Evolutionary conservation across 164 flowering plant genomes (phyloP).

Genomic region (Chloranthus sessilifolius): DNA sequence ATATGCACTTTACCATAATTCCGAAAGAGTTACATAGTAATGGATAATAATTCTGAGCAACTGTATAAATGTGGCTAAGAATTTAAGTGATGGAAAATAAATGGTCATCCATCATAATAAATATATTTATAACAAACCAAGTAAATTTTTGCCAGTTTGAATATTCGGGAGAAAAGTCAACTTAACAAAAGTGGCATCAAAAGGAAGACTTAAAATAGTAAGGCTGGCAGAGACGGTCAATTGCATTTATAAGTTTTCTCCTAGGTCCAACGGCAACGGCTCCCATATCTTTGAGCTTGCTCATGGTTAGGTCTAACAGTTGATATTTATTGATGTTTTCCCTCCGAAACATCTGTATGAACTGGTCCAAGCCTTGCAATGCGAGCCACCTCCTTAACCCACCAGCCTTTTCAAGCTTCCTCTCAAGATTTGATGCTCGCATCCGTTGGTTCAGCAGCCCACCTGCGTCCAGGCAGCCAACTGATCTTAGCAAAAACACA

Average conservation of each 20-base stretch:
- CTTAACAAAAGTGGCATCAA: too few species aligned
- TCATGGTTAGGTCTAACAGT: conserved; percentile 70
- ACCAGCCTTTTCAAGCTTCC: conserved; percentile 67
- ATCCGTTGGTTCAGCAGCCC: conserved; percentile 34
- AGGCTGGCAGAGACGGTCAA: conserved; percentile 67
- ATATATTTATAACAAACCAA: too few species aligned
- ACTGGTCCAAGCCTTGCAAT: conserved; percentile 66
- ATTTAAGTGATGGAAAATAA: too few species aligned
- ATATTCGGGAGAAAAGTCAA: too few species aligned
- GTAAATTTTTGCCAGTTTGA: too few species aligned
- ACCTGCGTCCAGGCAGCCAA: conserved; percentile 23
- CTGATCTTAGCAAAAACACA: not conserved
- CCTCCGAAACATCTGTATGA: conserved; percentile 47
- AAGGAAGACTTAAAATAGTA: conserved; percentile 43
- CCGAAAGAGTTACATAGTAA: too few species aligned
- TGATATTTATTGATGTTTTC: conserved; percentile 47
- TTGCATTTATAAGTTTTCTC: conserved; percentile 89
- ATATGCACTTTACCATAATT: too few species aligned
- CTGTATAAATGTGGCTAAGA: too few species aligned
- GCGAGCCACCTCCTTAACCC: conserved; percentile 78
- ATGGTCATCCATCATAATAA: too few species aligned
- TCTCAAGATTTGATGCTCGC: conserved; percentile 59
- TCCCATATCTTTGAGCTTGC: conserved; percentile 90
- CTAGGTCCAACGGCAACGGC: conserved; percentile 83
- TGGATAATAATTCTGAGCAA: too few species aligned